Percentiles rank a stretch among this genome's conserved stretches.
Evolutionary conservation across 352 stramenopile species (phyloP).

Genomic region (Phytophthora sojae): DNA sequence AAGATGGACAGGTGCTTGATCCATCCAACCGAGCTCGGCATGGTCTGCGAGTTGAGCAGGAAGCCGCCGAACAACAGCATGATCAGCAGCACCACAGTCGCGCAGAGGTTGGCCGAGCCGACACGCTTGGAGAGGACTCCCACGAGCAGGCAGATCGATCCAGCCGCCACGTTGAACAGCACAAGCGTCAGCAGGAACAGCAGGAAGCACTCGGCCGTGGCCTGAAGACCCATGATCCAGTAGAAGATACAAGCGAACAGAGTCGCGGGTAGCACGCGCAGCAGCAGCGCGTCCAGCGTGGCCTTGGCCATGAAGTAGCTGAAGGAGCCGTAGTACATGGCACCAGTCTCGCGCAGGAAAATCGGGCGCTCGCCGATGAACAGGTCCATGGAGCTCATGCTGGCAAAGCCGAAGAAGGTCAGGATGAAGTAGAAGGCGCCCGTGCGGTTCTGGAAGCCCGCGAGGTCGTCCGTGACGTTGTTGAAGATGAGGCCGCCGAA

Average conservation of each 20-base stretch:
- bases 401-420: slow-evolving; percentile 88
- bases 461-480: slow-evolving; percentile 82
- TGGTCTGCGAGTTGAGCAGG: slow-evolving; percentile 85
- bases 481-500: slow-evolving; percentile 83
- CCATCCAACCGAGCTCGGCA: slow-evolving; percentile 69
- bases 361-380: slow-evolving; percentile 82
- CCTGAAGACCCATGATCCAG: slow-evolving; percentile 86
- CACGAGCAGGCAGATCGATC: slow-evolving; percentile 79
- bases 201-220: slow-evolving; percentile 60
- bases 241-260: slow-evolving; percentile 90
- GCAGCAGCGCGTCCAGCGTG: slow-evolving; percentile 72
- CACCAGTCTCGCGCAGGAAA: slow-evolving; percentile 80
- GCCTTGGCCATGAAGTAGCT: slow-evolving; percentile 87
- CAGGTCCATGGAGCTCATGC: slow-evolving; percentile 87
- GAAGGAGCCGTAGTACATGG: slow-evolving; percentile 81
- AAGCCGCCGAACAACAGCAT: slow-evolving; percentile 91
- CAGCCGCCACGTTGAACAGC: slow-evolving; percentile 83
- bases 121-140: slow-evolving; percentile 70
- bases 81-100: slow-evolving; percentile 79
- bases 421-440: slow-evolving; percentile 89
- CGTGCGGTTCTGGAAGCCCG: slow-evolving; percentile 87
- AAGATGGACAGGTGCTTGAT: slow-evolving; percentile 88
- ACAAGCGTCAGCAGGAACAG: slow-evolving; percentile 78
- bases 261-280: slow-evolving; percentile 76
- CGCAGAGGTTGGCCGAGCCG: slow-evolving; percentile 74